Evolutionary conservation across 1,284 basidiomycete species (phyloP), one percentile per base, ranked within the genome.

Genomic region (Retiboletus fuscus): DNA sequence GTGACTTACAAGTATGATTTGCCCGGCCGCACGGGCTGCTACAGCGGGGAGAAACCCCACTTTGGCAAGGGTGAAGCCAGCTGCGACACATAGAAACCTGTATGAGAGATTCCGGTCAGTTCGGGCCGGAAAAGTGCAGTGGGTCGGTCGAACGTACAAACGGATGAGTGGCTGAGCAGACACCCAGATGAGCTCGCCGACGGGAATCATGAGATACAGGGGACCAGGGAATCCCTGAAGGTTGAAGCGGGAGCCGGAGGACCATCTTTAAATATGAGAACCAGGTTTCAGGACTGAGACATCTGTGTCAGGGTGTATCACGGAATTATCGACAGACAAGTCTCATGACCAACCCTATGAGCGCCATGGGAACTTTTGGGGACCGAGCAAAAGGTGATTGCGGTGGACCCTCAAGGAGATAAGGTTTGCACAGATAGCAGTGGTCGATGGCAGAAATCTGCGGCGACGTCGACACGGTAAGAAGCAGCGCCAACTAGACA

Each of bases 31-130:
- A 67, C 87, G 81, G 24, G 91, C 87, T 20, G 90, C 92, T 30
- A 88, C 81, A 3, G 84, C 79, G 7, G 92, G 87, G 67, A 93
- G 89, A 30, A 92, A 85, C 64, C 91, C 90, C 3, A 84, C 85
- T 77, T 89, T 92, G 2, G 92, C 89, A 67, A 91, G 83, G 8
- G 82, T 78, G 75, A 90, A 90, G 6, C 92, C 92, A 68, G 86
- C 85, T 10, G 83, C 81, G 18, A 86, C 86, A 72, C 87, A 89
- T 55, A 91, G 79, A 28, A 89, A 84, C 44, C 91, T 91, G 30
- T 63, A n/a, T 68, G 39, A 53, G 16, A 34, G 24, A 64, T 4
- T 18, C 24, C 5, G 5, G 39, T 70, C 39, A 70, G 63, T 22
- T 20, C 13, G 5, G 10, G 20, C 4, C 8, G 16, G 7, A 22